phyloP scores from a whole-genome alignment of 75 land plant genomes.

The Picea glauca region DNA sequence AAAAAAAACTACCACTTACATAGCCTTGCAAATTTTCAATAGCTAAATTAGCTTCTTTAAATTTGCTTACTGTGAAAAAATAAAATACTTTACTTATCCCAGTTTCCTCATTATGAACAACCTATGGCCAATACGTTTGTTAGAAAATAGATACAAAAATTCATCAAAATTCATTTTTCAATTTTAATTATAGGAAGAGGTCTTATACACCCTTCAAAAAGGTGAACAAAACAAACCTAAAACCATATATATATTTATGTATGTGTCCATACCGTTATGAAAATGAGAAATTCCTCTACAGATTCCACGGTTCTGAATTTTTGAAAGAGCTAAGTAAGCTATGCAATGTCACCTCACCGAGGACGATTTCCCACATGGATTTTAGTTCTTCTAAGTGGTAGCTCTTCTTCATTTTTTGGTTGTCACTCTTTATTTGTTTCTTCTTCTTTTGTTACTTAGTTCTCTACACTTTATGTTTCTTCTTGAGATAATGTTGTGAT shows the following conservation, averaged over 20 bases:
- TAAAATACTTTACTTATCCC: constrained; percentile 33
- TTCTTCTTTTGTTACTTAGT: background rate
- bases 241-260: too few relatives aligned
- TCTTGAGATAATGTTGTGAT: constrained; percentile 7
- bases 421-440: background rate
- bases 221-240: too few relatives aligned
- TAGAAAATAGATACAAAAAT: background rate
- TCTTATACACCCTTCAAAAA: too few relatives aligned
- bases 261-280: too few relatives aligned
- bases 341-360: constrained; percentile 13
- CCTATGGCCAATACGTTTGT: constrained; percentile 11
- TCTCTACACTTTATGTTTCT: background rate
- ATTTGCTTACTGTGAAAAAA: constrained; percentile 29
- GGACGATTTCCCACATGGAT: constrained; percentile 30
- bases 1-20: constrained; percentile 19
- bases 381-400: constrained; percentile 7
- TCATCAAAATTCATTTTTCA: too few relatives aligned
- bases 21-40: constrained; percentile 29
- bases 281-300: constrained; percentile 18
- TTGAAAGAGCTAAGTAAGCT: constrained; percentile 24
- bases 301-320: constrained; percentile 20
- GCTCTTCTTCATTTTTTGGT: background rate
- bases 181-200: too few relatives aligned
- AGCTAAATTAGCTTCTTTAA: constrained; percentile 21
- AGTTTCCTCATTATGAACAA: constrained; percentile 31